Base-by-base conservation (phyloP, 164 flowering plant species). In the Magnolia sinica region DNA sequence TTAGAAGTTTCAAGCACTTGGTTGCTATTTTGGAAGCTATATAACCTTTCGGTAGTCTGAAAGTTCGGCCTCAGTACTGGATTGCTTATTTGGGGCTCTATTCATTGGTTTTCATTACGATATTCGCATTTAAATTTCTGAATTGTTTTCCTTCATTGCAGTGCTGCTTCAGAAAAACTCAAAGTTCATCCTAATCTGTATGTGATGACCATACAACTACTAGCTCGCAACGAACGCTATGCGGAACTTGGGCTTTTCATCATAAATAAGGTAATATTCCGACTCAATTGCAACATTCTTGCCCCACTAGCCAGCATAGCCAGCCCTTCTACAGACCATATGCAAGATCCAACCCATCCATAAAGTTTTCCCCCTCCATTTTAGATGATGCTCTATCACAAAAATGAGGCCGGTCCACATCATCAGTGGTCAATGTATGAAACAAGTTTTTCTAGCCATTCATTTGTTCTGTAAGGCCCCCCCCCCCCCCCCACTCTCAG, bases 221-320 rank as follows among this genome's bases (percentile, higher is more conserved):
- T 96, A 63, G 90, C 92, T 23, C 94, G 92, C 76, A 85, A 84
- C 75, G 94, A 89, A 77, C 87, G 88, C 66, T 90, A 82, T 84
- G 87, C 90, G 37, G 97, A 96, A 83, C 91, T 96, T 19, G 92
- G 88, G 73, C 73, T 87, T 77, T 94, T 91, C 73, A 72, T 94
- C 81, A 79, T 85, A 63, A 89, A 92, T 84, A 96, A 96, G 99
- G 99, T 95, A 58, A 29, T 22, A 8, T 52, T 14, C 50, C 50
- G 52, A 18, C 77, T 65, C 64, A 55, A 16, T 55, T 55, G 61
- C 61, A 55, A 55, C 61, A 55, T 55, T 55, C 18, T 55, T 55
- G 61, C 18, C 61, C 61, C 61, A 9, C 18, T 55, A 55, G 61
- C 61, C 7, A 8, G 61, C 18, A 16, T 14, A 55, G 61, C 61